Evolutionary conservation across 768 basidiomycete species (phyloP), one percentile per base, ranked within the genome.

Genomic region (Coprinopsis sp.): DNA sequence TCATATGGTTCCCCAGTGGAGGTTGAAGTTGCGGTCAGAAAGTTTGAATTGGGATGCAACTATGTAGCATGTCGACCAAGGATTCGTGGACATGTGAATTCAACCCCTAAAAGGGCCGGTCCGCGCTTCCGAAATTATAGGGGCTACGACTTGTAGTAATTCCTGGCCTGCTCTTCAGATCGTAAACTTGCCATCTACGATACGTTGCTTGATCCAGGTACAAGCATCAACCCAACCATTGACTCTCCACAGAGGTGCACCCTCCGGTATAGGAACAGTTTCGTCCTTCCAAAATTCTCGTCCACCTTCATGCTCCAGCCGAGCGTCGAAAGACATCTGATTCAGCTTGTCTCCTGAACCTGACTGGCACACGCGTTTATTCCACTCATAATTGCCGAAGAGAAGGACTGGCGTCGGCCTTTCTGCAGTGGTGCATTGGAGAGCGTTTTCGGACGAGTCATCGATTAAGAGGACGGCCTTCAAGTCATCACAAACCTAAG

Each of bases 331-430:
- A 27, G 70, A 56, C 70, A 79, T 72, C 42, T 77, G 71, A n/a
- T 81, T 72, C 43, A 49, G 56, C 47, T 72, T 67, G 49, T 79
- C 73, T 14, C 52, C 58, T 14, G 69, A 58, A 19, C 52, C 58
- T 14, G 69, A 58, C 18, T 62, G 57, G 3, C 80, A 82, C 12
- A 77, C 47, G 34, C 83, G 74, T 58, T 77, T 68, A 57, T 84
- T 88, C 89, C 89, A 91, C 53, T 78, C 71, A 57, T 89, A 88
- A 45, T 79, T 64, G 18, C 89, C 89, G 53, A 91, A 90, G 5
- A 91, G 70, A 31, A 91, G 62, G 24, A 85, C 81, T 2, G 72
- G 77, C 12, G 75, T 76, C 1, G 77, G 72, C n/a, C 71, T 67
- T 16, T 60, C 54, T 27, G 73, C 68, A 4, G 63, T 70, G 0